A percentile compares a stretch with the other conserved stretches of the same genome.
These are phyloP conservation scores for Cryptosporidium tyzzeri DNA, from an alignment of 169 alveolate species.

Conservation along the genomic window DNA sequence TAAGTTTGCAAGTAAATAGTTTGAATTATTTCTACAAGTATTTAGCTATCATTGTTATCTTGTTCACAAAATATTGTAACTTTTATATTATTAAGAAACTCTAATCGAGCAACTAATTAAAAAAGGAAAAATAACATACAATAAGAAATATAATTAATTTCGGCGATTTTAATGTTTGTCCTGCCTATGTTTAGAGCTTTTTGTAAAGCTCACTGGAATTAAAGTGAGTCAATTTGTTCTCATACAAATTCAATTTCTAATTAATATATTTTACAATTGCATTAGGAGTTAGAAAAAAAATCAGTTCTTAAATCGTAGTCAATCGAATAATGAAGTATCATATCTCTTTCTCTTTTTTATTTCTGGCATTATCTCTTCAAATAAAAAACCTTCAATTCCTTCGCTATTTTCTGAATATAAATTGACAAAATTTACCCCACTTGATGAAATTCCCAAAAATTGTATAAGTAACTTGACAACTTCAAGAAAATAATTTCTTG, in stretches of 20 bases:
- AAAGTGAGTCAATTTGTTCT: conserved; percentile 6
- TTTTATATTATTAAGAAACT: background rate
- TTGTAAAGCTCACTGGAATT: too few relatives aligned
- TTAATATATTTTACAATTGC: background rate
- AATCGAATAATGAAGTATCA: background rate
- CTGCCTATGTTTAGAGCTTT: too few relatives aligned
- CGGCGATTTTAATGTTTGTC: conserved; percentile 76
- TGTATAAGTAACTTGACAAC: conserved; percentile 21
- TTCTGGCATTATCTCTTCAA: background rate
- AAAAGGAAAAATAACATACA: too few relatives aligned
- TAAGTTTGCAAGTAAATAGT: conserved; percentile 81
- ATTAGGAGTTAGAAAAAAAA: background rate
- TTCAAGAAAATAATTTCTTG: background rate
- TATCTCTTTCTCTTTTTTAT: background rate
- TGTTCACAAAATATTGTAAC: conserved; percentile 87
- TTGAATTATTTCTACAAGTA: conserved; percentile 88
- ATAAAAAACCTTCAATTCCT: background rate
- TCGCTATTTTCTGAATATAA: background rate
- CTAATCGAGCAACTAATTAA: background rate
- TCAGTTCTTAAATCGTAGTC: background rate
- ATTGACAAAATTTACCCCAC: background rate
- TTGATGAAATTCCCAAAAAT: conserved; percentile 6
- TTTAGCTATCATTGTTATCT: conserved; percentile 94
- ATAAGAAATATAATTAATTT: conserved; percentile 5
- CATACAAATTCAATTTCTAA: background rate